Base-by-base conservation (phyloP, 257 asterid genomes). In the Primulina tabacum region DNA sequence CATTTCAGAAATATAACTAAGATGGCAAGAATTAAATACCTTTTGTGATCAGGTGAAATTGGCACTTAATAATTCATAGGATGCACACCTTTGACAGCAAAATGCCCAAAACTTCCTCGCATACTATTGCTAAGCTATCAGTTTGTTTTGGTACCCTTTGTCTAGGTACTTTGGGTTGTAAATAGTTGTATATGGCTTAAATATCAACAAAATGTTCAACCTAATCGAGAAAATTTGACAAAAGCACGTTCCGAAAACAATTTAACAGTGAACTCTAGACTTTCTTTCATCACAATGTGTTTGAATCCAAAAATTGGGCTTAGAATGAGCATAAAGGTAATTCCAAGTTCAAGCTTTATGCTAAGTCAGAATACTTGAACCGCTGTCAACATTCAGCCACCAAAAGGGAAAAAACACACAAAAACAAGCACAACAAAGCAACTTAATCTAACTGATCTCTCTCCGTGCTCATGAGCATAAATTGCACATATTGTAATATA, bases 181-280 rank as follows among this genome's bases (percentile, higher is more conserved):
- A 84, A 79, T 75, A 71, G 79, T 76, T 81, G 85, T 87, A 87
- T 70, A 89, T 75, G 65, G 82, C 86, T 64, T 83, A 80, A 64
- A 87, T 50, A 72, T 93, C 97, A 18, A 93, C 71, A 80, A 71
- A 93, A 6, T 97, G 99, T 74, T 91, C 97, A 81, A 93, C 90
- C 97, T 91, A 62, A 59, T 69, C 71, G 71, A 8, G 74, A 82
- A 70, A 64, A 66, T 28, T 61, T 21, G 43, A 35, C 21, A 18
- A 60, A 35, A 28, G 57, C 20, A 50, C 14, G 57, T 50, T 18
- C 16, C 20, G 14, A 50, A 43, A 50, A 4, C 21, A 14, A 50
- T 16, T 7, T 16, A 50, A 16, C 8, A 4, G 20, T 50, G 5
- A 50, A 50, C 57, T 14, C 8, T 50, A 50, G 3, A 50, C 8